phyloP scores from a whole-genome alignment of 306 rosid species.

The Argentina anserina region DNA sequence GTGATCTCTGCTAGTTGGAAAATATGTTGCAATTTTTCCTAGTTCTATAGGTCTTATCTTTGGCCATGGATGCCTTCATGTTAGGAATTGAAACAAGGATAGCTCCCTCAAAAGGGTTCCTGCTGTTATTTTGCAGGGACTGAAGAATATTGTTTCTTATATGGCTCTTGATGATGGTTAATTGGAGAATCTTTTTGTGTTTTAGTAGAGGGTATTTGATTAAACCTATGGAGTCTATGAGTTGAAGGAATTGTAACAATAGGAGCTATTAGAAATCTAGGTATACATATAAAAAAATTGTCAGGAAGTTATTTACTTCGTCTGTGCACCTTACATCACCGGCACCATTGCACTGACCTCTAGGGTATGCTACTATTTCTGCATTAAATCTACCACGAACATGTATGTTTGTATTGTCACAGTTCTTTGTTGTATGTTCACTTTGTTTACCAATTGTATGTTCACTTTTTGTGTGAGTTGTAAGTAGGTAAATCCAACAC shows the following conservation, averaged over 20 bases:
- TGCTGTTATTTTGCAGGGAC: not conserved
- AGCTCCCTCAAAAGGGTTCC: not conserved
- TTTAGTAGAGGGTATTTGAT: not conserved
- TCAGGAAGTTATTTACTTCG: not conserved
- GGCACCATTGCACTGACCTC: no score
- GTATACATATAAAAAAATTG: not conserved
- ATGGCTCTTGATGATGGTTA: not conserved
- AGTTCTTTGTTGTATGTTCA: not conserved
- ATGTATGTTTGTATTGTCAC: not conserved
- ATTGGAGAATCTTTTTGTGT: not conserved
- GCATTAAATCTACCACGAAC: not conserved
- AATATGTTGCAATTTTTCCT: not conserved
- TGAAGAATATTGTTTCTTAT: not conserved
- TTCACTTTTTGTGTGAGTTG: not conserved
- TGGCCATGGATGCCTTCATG: not conserved
- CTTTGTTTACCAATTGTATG: not conserved
- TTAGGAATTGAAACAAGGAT: not conserved
- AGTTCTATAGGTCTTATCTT: not conserved
- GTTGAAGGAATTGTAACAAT: not conserved
- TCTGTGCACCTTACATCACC: not conserved
- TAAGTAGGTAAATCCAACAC: not conserved
- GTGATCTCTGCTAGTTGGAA: not conserved
- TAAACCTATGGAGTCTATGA: not conserved
- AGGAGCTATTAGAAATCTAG: no score
- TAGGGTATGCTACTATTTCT: no score